Evolutionary conservation across 352 stramenopile species (phyloP), one percentile per base, ranked within the genome.

Genomic region (Phytophthora ohioensis): DNA sequence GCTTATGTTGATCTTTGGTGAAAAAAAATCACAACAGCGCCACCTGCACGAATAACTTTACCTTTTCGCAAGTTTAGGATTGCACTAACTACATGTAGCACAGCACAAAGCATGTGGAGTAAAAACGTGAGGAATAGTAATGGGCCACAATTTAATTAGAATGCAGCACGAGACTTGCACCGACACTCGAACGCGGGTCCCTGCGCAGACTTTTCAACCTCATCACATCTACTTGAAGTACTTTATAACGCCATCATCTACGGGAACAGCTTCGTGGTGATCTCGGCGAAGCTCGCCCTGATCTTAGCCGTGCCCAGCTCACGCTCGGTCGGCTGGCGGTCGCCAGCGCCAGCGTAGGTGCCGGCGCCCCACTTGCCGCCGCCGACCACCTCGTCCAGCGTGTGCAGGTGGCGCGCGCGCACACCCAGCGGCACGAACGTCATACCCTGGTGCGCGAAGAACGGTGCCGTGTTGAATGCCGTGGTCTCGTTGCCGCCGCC

Each of bases 391-490:
- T 85, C 80, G 12, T 82, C 67, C 34, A 88, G 69, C 61, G 76
- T 81, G 68, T 82, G 78, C 60, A 85, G 61, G 31, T 76, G 58
- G 0, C 64, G 74, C 15, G 66, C 69, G 9, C 73, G 73, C 53
- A 72, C 70, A 60, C 88, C 89, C 39, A 91, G 51, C 27, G 89
- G 85, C 51, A 97, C 82, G 63, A 91, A 97, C 38, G 89, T 76
- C 81, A 96, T 92, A 34, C 90, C 90, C 38, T 94, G 84, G 81
- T 96, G 88, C 6, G 80, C 60, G 49, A 94, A 77, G 70, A 92
- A 91, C 9, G 85, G 79, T 35, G 95, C 42, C 8, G 69, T 79
- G 27, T 82, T 92, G 17, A 96, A 63, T 13, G 79, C 78, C 31
- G 84, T 90, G 49, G 85, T 94, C 58, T 97, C 90, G 76, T 96